Conservation (phyloP, 352 stramenopile genomes). For the Pythium sp. region DNA sequence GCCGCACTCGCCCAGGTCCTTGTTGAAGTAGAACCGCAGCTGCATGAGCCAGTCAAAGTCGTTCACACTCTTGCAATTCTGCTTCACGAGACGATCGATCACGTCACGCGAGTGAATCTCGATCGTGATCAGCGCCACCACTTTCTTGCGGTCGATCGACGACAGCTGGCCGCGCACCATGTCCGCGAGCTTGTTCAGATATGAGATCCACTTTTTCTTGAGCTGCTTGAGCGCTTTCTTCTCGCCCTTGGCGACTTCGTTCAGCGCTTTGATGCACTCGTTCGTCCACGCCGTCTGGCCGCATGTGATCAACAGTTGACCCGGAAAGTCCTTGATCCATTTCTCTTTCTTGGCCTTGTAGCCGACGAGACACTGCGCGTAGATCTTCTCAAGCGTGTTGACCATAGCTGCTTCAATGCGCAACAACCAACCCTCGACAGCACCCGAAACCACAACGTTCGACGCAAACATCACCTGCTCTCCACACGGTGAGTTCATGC, state of each 20-base stretch:
- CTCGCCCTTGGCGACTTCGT: slow-evolving; percentile 87
- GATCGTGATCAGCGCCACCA: slow-evolving; percentile 96
- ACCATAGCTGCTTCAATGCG: slow-evolving; percentile 85
- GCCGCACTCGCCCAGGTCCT: slow-evolving; percentile 71
- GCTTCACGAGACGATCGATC: slow-evolving; percentile 92
- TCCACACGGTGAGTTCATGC: slow-evolving; percentile 89
- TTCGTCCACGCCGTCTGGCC: slow-evolving; percentile 92
- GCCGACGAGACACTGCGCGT: slow-evolving; percentile 76
- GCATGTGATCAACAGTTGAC: slow-evolving; percentile 92
- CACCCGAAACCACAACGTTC: slow-evolving; percentile 87
- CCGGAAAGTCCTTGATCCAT: slow-evolving; percentile 93
- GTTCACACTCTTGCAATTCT: slow-evolving; percentile 89
- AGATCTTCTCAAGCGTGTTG: slow-evolving; percentile 82
- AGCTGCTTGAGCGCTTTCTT: slow-evolving; percentile 90
- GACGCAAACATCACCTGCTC: slow-evolving; percentile 83
- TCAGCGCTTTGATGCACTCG: slow-evolving; percentile 92
- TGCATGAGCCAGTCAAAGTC: slow-evolving; percentile 93
- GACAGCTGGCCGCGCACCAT: slow-evolving; percentile 90
- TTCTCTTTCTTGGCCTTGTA: slow-evolving; percentile 95
- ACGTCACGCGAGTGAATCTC: slow-evolving; percentile 97
- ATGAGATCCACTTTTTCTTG: slow-evolving; percentile 94
- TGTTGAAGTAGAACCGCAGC: slow-evolving; percentile 86
- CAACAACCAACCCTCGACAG: slow-evolving; percentile 90
- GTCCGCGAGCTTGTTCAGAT: slow-evolving; percentile 92
- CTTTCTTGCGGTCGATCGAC: slow-evolving; percentile 92